phyloP scores from a whole-genome alignment of 441 rosid genomes.

The Erodium trifolium region DNA sequence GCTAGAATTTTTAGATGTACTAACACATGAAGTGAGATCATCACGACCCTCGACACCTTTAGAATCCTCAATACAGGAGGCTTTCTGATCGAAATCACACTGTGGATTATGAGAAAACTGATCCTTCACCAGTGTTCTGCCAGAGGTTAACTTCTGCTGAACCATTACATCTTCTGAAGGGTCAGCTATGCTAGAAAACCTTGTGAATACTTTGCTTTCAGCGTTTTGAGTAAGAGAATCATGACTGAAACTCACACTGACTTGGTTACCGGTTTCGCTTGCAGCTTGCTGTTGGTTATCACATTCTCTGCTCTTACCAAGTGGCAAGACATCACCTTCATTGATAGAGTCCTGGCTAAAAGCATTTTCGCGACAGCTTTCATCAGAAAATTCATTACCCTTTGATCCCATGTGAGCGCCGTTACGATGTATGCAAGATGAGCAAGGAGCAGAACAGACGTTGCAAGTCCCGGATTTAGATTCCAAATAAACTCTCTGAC shows the following conservation, averaged over 20 bases:
- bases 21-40: slow-evolving; percentile 45
- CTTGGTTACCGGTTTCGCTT: slow-evolving; percentile 60
- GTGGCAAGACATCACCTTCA: slow-evolving; percentile 33
- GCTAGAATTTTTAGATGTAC: slow-evolving; percentile 30
- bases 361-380: slow-evolving; percentile 39
- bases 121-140: slow-evolving; percentile 27
- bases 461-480: slow-evolving; percentile 78
- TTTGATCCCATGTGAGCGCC: slow-evolving; percentile 45
- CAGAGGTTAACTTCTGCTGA: slow-evolving; percentile 25
- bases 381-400: slow-evolving; percentile 54
- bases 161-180: slow-evolving; percentile 32
- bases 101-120: slow-evolving; percentile 28
- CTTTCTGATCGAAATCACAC: slow-evolving; percentile 24
- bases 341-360: slow-evolving; percentile 53
- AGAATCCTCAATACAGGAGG: slow-evolving; percentile 30
- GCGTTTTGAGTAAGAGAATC: slow-evolving; percentile 52
- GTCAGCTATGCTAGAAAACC: slow-evolving; percentile 36
- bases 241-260: slow-evolving; percentile 40
- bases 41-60: slow-evolving; percentile 50
- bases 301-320: slow-evolving; percentile 23
- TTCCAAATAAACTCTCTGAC: slow-evolving; percentile 35
- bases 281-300: slow-evolving; percentile 35
- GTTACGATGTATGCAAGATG: slow-evolving; percentile 76
- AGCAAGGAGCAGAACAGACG: slow-evolving; percentile 75
- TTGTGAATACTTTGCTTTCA: slow-evolving; percentile 44